Evolutionary conservation across 805 yeast species (phyloP), one percentile per base, ranked within the genome.

Genomic region (Pichia nanzhaoensis): DNA sequence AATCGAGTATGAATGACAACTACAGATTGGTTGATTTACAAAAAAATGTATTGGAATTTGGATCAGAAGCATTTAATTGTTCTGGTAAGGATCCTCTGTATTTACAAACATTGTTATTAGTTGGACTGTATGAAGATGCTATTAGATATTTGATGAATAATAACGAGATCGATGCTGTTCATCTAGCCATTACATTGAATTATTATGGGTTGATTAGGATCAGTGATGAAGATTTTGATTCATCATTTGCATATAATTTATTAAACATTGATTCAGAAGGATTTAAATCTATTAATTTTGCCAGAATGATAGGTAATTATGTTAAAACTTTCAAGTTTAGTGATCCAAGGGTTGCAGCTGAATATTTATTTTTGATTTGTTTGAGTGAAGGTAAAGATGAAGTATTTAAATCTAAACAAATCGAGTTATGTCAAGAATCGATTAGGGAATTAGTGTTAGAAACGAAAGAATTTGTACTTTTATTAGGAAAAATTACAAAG

Each of bases 311-410:
- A 40, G 95, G 95, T 1, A 77, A 81, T 18, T 91, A 87, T 64
- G 84, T 93, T 10, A 75, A 89, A 50, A 77, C 82, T 16, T 91
- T 93, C 70, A 82, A 89, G 55, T 77, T 78, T 47, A 77, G 91
- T 34, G 95, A 89, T 65, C 95, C 98, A 20, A 77, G 82, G 55
- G 86, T 84, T 46, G 97, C 97, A 0, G 84, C 86, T n/a, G 96
- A 91, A 60, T 93, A 93, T 58, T 65, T 91, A 42, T 72, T 84
- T 21, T 68, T 85, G 53, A 80, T 89, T 22, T 81, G 86, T 39
- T 55, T 88, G 54, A 66, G 70, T 51, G 67, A 70, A n/a, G 37
- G 37, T 22, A 30, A 30, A 18, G 41, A 69, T 63, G 20, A 37
- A 44, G 6, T 12, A 5, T 38, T 38, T 27, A 28, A 27, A 10